phyloP scores from a whole-genome alignment of 1,139 yeast genomes.

The Suhomyces bokatorum region DNA sequence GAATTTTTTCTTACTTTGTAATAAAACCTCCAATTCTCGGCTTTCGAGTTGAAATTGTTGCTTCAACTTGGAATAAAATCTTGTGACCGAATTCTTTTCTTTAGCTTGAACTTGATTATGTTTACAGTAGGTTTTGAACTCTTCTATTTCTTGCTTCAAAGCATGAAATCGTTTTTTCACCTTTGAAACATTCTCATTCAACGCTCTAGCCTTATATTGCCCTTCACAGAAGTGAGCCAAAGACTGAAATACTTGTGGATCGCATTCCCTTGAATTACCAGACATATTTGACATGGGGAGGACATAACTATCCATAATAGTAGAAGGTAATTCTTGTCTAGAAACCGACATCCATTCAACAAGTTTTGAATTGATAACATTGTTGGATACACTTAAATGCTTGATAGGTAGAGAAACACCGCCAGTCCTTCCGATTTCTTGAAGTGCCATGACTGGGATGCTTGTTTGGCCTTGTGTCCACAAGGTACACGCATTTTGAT shows the following conservation, averaged over 20 bases:
- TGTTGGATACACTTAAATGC: constrained; percentile 24
- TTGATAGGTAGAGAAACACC: constrained; percentile 23
- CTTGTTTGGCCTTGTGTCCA: constrained; percentile 60
- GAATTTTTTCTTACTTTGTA: constrained; percentile 42
- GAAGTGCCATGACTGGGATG: constrained; percentile 55
- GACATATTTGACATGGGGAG: constrained; percentile 33
- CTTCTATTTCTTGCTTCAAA: constrained; percentile 48
- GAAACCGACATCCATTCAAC: constrained; percentile 75
- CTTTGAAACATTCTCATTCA: constrained; percentile 47
- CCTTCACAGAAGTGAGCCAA: constrained; percentile 77
- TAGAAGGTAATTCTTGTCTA: constrained; percentile 62
- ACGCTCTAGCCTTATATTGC: constrained; percentile 51
- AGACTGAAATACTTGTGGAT: constrained; percentile 44
- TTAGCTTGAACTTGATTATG: constrained; percentile 37
- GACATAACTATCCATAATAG: constrained; percentile 58
- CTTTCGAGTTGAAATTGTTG: constrained; percentile 51
- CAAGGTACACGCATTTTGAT: constrained; percentile 54
- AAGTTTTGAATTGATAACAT: constrained; percentile 49
- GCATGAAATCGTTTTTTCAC: constrained; percentile 38
- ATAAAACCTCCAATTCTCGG: constrained; percentile 43
- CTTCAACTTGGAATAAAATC: constrained; percentile 50
- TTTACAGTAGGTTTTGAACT: constrained; percentile 46
- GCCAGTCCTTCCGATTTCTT: constrained; percentile 21
- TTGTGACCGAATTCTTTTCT: constrained; percentile 53
- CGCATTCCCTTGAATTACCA: neutral